phyloP scores from a whole-genome alignment of 192 early-diverging fungal species.

The Rhizophagus sp. region DNA sequence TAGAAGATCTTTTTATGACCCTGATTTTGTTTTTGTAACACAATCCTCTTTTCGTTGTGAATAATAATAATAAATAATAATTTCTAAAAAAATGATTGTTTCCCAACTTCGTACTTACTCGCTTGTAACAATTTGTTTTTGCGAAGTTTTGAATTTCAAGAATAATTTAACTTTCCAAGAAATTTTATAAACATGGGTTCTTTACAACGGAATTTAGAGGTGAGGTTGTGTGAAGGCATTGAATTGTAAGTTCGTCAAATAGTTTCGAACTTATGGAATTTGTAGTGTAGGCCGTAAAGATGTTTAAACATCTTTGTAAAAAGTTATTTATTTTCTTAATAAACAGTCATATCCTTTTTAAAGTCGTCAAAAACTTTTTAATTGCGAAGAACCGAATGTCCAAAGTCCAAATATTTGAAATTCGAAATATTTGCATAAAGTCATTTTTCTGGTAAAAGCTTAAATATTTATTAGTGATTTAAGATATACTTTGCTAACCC shows the following conservation, averaged over 20 bases:
- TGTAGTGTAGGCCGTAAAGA: neutral
- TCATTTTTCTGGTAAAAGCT: neutral
- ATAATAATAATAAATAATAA: no score
- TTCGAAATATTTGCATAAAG: neutral
- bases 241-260: neutral
- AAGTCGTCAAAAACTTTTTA: neutral
- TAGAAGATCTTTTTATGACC: neutral
- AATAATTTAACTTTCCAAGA: neutral
- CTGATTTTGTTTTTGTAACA: neutral
- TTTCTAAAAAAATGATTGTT: neutral
- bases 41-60: neutral
- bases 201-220: constrained; percentile 1
- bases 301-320: neutral
- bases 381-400: neutral
- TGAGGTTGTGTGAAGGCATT: neutral
- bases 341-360: neutral
- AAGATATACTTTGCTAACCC: neutral
- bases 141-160: neutral
- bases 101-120: neutral
- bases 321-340: neutral
- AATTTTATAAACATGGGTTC: neutral
- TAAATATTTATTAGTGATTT: neutral
- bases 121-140: neutral
- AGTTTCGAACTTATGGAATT: neutral
- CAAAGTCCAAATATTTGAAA: neutral